phyloP scores from a whole-genome alignment of 306 rosid species.

The Acacia crassicarpa region DNA sequence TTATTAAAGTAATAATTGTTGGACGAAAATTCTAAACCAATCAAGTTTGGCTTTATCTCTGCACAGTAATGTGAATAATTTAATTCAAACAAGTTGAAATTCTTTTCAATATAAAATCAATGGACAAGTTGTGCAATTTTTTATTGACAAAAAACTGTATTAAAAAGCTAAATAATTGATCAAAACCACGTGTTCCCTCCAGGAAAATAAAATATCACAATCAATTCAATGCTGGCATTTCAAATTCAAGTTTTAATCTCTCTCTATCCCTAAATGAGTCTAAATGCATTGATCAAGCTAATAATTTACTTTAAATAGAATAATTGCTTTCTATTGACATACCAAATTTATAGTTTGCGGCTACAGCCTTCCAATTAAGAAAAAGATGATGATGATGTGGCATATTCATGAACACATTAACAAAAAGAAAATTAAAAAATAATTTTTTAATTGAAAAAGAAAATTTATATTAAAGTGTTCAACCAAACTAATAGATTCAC shows the following conservation, averaged over 20 bases:
- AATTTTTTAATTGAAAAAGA: background rate
- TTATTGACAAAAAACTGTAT: background rate
- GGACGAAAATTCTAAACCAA: slow-evolving; percentile 23
- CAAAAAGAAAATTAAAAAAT: too few relatives aligned
- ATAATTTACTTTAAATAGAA: background rate
- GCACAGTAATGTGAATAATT: slow-evolving; percentile 33
- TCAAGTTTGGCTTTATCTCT: slow-evolving; percentile 27
- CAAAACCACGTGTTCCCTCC: slow-evolving; percentile 27
- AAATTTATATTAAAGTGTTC: background rate
- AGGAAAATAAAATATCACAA: background rate
- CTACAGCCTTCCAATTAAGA: background rate
- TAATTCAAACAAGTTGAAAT: slow-evolving; percentile 50
- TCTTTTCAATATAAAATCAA: slow-evolving; percentile 29
- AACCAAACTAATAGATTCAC: background rate
- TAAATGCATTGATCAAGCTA: background rate
- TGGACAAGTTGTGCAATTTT: slow-evolving; percentile 9
- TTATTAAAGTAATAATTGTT: slow-evolving; percentile 24
- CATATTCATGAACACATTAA: background rate
- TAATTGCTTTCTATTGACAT: background rate
- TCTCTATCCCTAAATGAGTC: background rate
- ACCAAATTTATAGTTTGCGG: slow-evolving; percentile 24
- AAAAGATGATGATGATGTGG: background rate
- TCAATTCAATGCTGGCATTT: slow-evolving; percentile 32
- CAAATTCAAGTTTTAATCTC: slow-evolving; percentile 19
- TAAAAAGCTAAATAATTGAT: slow-evolving; percentile 28